A percentile compares a stretch with the other conserved stretches of the same genome.
Evolutionary conservation across 305 asterid species (phyloP).

Genomic region (Solanum hybrid): DNA sequence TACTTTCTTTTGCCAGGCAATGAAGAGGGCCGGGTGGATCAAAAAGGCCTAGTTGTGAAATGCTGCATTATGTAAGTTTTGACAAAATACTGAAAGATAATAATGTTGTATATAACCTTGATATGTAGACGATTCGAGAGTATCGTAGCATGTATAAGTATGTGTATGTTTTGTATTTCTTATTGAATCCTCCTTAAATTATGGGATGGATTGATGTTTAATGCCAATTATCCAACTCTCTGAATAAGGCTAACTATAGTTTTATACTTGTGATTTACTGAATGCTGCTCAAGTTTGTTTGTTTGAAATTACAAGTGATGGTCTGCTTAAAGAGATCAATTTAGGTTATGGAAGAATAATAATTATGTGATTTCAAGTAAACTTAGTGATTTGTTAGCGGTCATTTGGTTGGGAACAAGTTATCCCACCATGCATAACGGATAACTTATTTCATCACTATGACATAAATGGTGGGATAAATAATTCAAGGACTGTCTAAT

Average conservation of each 20-base stretch:
- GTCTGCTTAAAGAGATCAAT: not conserved
- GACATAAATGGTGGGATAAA: not conserved
- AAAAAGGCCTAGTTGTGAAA: slow-evolving; percentile 54
- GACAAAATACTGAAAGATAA: not conserved
- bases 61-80: slow-evolving; percentile 57
- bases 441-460: no score
- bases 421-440: not conserved
- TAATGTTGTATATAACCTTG: slow-evolving; percentile 17
- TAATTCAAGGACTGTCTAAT: accelerated
- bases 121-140: not conserved
- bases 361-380: not conserved
- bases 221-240: not conserved
- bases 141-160: not conserved
- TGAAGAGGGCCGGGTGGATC: slow-evolving; percentile 66
- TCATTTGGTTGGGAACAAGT: not conserved
- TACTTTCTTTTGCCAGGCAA: slow-evolving; percentile 39
- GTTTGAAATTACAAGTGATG: not conserved
- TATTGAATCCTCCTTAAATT: not conserved
- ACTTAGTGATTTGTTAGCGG: not conserved
- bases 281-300: not conserved
- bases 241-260: not conserved
- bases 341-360: not conserved
- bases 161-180: not conserved
- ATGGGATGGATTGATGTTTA: not conserved
- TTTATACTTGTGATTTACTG: not conserved